Evolutionary conservation across 768 basidiomycete species (phyloP), one percentile per base, ranked within the genome.

Genomic region (Coprinellus aureogranulatus): DNA sequence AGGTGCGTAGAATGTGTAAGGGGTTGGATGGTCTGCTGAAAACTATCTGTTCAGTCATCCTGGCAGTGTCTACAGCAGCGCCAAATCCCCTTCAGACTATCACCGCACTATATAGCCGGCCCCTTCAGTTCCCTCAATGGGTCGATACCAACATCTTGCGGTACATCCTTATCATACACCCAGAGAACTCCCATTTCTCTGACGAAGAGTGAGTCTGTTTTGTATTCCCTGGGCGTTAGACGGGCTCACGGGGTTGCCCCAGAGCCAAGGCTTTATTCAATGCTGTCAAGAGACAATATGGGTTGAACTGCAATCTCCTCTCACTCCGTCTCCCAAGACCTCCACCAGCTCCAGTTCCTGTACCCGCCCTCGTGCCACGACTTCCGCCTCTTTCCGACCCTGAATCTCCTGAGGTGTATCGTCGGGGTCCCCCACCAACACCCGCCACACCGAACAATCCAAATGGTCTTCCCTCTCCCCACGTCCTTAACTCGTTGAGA

Each of bases 261-360:
- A 94, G 92, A 73, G 87, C 88, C 27, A 79, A 76, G 34, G 89
- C 92, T 11, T 77, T 94, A 14, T 88, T 86, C 69, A 94, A 93
- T 63, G 92, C 91, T 1, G 86, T 90, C 55, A 94, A 90, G 79
- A 92, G 90, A 69, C 91, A 92, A 67, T 89, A 83, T 70, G 91
- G 90, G 16, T 73, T 92, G 14, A 86, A 93, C 65, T 83, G 82
- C 51, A 89, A 87, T 68, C 77, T 94, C 11, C 81, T 94, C 34
- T 68, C 82, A 14, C 75, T 94, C 2, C 68, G 72, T 25, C 72
- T 91, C 25, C 88, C 88, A 12, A 80, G 75, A 6, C 79, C 85
- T 11, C 81, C 83, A 0, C 88, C 89, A 0, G 70, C 83, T 14
- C 84, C 88, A 9, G 82, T 92, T 3, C 81, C 86, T 0, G 82